Evolutionary conservation across 2,329 filamentous ascomycete species (phyloP).

Genomic region (Nemania sp.): DNA sequence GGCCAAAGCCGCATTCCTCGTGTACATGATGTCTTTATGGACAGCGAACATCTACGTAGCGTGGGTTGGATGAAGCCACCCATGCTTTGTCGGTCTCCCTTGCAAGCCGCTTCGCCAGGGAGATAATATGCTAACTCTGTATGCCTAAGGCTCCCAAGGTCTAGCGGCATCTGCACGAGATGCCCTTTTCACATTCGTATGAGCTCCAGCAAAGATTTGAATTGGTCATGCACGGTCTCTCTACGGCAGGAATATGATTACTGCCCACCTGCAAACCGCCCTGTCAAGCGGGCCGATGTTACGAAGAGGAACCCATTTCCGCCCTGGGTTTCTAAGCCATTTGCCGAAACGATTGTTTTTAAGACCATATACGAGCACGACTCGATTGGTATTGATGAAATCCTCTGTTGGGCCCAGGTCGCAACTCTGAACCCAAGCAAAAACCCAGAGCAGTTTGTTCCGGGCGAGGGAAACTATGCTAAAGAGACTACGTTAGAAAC

Average conservation of each 20-base stretch:
- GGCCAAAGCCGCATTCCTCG: background rate
- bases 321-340: slow-evolving; percentile 60
- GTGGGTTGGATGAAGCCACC: background rate
- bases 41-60: background rate
- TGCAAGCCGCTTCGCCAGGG: background rate
- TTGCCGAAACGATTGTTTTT: slow-evolving; percentile 59
- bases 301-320: slow-evolving; percentile 58
- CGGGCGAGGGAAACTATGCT: slow-evolving; percentile 46
- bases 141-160: slow-evolving; percentile 50
- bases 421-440: slow-evolving; percentile 71
- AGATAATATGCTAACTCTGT: background rate
- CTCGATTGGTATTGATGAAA: slow-evolving; percentile 60
- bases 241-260: slow-evolving; percentile 66
- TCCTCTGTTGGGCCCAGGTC: slow-evolving; percentile 72
- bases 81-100: background rate
- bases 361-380: slow-evolving; percentile 61
- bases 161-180: slow-evolving; percentile 61
- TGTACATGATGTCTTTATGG: background rate
- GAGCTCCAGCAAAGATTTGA: slow-evolving; percentile 52
- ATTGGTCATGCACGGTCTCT: slow-evolving; percentile 69
- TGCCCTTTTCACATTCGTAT: slow-evolving; percentile 80
- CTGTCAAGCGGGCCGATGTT: slow-evolving; percentile 49
- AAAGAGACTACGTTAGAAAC: slow-evolving; percentile 44
- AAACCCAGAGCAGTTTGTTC: slow-evolving; percentile 56
- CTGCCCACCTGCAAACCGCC: slow-evolving; percentile 40